phyloP scores from a whole-genome alignment of 2,329 filamentous ascomycete genomes.

The Penicillium sp. region DNA sequence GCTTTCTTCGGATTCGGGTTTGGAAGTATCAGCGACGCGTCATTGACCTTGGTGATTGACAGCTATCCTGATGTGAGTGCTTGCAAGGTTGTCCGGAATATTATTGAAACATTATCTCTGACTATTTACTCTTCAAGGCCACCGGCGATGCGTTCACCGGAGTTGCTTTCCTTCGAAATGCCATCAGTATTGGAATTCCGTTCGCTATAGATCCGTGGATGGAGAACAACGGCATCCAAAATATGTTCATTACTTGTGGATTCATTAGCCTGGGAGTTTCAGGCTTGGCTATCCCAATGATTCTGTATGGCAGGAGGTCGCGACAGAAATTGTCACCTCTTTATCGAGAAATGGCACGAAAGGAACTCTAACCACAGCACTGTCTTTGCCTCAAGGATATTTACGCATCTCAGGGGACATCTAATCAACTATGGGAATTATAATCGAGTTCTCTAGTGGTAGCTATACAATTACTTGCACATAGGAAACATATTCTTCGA shows the following conservation, averaged over 20 bases:
- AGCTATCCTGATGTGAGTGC: slow-evolving; percentile 33
- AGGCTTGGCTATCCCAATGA: slow-evolving; percentile 19
- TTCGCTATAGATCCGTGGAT: slow-evolving; percentile 31
- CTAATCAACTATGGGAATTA: no score
- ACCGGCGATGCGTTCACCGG: slow-evolving; percentile 16
- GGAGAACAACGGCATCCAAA: slow-evolving; percentile 17
- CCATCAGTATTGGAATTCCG: slow-evolving; percentile 27
- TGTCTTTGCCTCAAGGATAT: no score
- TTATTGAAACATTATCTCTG: background rate
- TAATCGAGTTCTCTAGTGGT: no score
- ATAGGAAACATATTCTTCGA: background rate
- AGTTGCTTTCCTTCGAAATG: slow-evolving; percentile 28
- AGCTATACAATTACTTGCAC: no score
- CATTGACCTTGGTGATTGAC: slow-evolving; percentile 35
- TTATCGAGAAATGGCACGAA: slow-evolving; percentile 16
- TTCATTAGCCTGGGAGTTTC: slow-evolving; percentile 22
- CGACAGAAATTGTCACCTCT: slow-evolving; percentile 13
- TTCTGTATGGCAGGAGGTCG: slow-evolving; percentile 21
- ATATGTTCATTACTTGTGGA: slow-evolving; percentile 19
- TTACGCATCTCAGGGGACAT: no score
- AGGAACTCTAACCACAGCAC: background rate
- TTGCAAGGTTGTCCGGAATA: background rate
- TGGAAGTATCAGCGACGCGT: slow-evolving; percentile 36
- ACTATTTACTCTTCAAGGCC: slow-evolving; percentile 7
- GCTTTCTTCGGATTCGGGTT: slow-evolving; percentile 38